Conservation (phyloP, 2,329 filamentous ascomycete genomes). For the Cercospora sp. region DNA sequence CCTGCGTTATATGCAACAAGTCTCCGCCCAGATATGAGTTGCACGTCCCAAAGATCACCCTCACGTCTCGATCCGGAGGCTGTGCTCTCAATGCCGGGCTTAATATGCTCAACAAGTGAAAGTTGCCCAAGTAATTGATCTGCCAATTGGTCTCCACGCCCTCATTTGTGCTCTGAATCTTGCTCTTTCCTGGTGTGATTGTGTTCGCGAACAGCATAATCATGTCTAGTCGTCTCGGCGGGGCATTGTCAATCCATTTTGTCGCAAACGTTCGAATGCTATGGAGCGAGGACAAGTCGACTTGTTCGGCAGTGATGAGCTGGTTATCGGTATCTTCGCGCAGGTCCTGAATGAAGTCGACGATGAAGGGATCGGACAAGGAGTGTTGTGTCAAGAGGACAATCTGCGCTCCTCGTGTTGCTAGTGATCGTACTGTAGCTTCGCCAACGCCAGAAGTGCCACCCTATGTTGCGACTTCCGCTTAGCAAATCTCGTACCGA, state of each 20-base stretch:
- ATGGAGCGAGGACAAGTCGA: slow-evolving; percentile 84
- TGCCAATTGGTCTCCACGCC: slow-evolving; percentile 90
- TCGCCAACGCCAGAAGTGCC: slow-evolving; percentile 93
- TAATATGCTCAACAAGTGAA: slow-evolving; percentile 88
- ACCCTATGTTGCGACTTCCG: slow-evolving; percentile 52
- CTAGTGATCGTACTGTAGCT: slow-evolving; percentile 70
- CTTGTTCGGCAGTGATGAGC: slow-evolving; percentile 92
- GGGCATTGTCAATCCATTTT: slow-evolving; percentile 95
- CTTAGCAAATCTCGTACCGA: slow-evolving; percentile 21
- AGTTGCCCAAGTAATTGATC: slow-evolving; percentile 93
- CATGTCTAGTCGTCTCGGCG: slow-evolving; percentile 85
- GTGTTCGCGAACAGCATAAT: slow-evolving; percentile 83
- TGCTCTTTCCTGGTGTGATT: slow-evolving; percentile 66
- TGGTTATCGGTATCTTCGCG: slow-evolving; percentile 75
- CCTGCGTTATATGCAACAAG: slow-evolving; percentile 57
- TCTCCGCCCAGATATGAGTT: slow-evolving; percentile 81
- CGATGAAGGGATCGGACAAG: slow-evolving; percentile 80
- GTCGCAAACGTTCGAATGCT: slow-evolving; percentile 92
- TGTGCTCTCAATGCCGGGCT: slow-evolving; percentile 88
- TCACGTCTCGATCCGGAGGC: slow-evolving; percentile 88
- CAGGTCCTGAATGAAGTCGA: slow-evolving; percentile 89
- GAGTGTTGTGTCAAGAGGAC: slow-evolving; percentile 83
- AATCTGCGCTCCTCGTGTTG: slow-evolving; percentile 81
- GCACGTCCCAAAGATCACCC: slow-evolving; percentile 83
- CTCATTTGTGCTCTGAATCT: slow-evolving; percentile 61